Evolutionary conservation across 441 rosid species (phyloP), one percentile per base, ranked within the genome.

Genomic region (Theobroma grandiflorum): DNA sequence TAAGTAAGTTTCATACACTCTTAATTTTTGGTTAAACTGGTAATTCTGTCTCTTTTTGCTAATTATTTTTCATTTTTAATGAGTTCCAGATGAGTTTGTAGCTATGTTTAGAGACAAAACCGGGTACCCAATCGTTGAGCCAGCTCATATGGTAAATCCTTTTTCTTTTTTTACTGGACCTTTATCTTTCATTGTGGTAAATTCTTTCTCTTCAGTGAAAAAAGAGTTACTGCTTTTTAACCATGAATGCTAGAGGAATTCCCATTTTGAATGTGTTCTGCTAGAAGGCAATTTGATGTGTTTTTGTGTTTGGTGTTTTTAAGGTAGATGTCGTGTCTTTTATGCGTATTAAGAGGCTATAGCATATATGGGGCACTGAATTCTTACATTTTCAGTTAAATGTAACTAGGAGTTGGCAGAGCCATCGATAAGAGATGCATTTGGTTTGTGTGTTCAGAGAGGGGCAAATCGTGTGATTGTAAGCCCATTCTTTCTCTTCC

Each of bases 401-500:
- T 50, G 12, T 53, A 66, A 80, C 18, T 76, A 96, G 98, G 99
- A 94, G 87, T 83, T 96, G 86, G 98, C 97, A 68, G 92, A 90
- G 52, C 99, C 99, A 64, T 93, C 98, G 2, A 96, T 96, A 76
- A 89, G 69, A 84, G 92, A 91, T 83, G 98, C 98, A 33, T 96
- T 92, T 77, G 82, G 85, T 80, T 85, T 80, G 47, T 96, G 99
- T 78, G 92, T 96, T 81, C 86, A 61, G 82, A 87, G 86, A 88
- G 99, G 99, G 20, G 98, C 95, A 0, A 83, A 71, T 78, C 94
- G 94, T 33, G 95, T 95, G 78, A 90, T 96, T 74, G 92, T 96
- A 55, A 91, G 94, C 85, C 98, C 99, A 1, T 96, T 95, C 85
- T 94, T 94, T 81, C 92, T 96, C 62, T 93, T 92, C 82, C 98